Conservation (phyloP, 2,329 filamentous ascomycete species). For the Dothistroma pini region DNA sequence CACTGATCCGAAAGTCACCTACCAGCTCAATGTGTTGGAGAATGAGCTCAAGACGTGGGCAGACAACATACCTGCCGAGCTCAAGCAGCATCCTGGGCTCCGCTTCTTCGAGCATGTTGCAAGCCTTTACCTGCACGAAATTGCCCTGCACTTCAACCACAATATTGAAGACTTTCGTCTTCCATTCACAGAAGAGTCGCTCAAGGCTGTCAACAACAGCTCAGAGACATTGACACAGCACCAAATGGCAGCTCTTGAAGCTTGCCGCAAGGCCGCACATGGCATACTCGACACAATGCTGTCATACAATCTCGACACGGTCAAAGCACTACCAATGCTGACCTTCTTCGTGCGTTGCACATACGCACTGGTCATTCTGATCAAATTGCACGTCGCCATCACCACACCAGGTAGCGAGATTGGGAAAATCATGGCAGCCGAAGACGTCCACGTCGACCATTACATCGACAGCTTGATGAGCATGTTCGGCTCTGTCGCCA, state of each 20-base stretch:
- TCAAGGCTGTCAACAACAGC: conserved; percentile 39
- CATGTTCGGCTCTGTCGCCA: conserved; percentile 34
- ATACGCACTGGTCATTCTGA: conserved; percentile 56
- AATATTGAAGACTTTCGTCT: conserved; percentile 45
- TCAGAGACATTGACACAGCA: conserved; percentile 43
- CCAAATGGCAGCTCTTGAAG: conserved; percentile 46
- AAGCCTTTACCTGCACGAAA: conserved; percentile 49
- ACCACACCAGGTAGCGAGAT: conserved; percentile 48
- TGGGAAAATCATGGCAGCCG: conserved; percentile 47
- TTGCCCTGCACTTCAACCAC: conserved; percentile 48
- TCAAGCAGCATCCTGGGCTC: conserved; percentile 34
- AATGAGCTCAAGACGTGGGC: conserved; percentile 51
- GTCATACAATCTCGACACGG: conserved; percentile 44
- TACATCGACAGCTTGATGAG: conserved; percentile 46
- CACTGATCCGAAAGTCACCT: conserved; percentile 53
- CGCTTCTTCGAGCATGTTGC: conserved; percentile 47
- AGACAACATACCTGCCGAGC: conserved; percentile 40
- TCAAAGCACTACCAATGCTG: conserved; percentile 46
- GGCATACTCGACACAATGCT: conserved; percentile 50
- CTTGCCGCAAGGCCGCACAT: conserved; percentile 45
- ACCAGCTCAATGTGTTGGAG: conserved; percentile 53
- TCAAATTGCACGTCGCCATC: conserved; percentile 58
- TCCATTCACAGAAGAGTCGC: conserved; percentile 42
- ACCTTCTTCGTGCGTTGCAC: conserved; percentile 49
- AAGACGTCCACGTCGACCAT: conserved; percentile 46